Evolutionary conservation across 2,329 filamentous ascomycete species (phyloP).

Genomic region (Neocucurbitaria cava): DNA sequence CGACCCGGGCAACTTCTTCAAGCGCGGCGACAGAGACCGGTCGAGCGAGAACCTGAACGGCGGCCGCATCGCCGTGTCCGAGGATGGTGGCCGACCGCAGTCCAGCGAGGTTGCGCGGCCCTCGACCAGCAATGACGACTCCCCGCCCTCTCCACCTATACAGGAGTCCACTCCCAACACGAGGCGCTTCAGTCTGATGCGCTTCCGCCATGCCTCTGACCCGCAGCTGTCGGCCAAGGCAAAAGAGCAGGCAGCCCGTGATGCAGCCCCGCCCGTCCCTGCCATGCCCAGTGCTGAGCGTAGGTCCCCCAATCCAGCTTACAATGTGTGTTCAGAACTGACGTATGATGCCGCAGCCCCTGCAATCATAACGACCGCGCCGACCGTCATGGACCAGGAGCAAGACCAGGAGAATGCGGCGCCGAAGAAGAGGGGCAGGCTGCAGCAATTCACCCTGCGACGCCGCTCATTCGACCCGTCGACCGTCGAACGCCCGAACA

Average conservation of each 20-base stretch:
- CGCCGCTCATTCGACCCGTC: slow-evolving; percentile 48
- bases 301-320: slow-evolving; percentile 15
- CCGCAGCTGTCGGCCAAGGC: slow-evolving; percentile 81
- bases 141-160: slow-evolving; percentile 40
- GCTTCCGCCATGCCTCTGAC: slow-evolving; percentile 91
- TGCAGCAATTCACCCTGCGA: slow-evolving; percentile 46
- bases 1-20: slow-evolving; percentile 49
- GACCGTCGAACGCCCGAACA: slow-evolving; percentile 34
- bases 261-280: slow-evolving; percentile 44
- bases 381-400: slow-evolving; percentile 63
- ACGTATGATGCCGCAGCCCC: slow-evolving; percentile 52
- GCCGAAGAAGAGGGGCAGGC: slow-evolving; percentile 39
- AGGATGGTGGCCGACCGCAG: slow-evolving; percentile 43
- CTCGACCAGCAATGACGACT: slow-evolving; percentile 24
- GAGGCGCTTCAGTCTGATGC: slow-evolving; percentile 71
- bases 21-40: slow-evolving; percentile 38
- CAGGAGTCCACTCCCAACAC: slow-evolving; percentile 49
- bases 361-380: slow-evolving; percentile 89
- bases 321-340: slow-evolving; percentile 23
- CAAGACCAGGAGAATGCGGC: slow-evolving; percentile 16
- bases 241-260: slow-evolving; percentile 67
- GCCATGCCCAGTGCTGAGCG: slow-evolving; percentile 36
- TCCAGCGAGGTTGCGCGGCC: slow-evolving; percentile 33
- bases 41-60: slow-evolving; percentile 36
- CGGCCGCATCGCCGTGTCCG: slow-evolving; percentile 38